Base-by-base conservation (phyloP, 495 filamentous ascomycete genomes). In the Elaphomyces granulatus region DNA sequence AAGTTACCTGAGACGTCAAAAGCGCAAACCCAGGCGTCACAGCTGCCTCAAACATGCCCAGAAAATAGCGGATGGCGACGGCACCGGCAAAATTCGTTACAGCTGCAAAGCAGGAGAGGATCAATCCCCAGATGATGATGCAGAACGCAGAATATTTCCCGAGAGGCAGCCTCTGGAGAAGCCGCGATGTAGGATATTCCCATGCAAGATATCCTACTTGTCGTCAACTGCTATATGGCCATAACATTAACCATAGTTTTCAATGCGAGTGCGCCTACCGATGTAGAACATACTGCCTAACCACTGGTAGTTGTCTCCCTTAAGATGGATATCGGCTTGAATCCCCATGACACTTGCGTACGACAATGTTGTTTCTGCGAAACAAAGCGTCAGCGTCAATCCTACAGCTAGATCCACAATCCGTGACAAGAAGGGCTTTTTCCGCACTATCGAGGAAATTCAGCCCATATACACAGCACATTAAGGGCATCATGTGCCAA, bases 331-430 rank as follows among this genome's bases (percentile, higher is more conserved):
- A 37, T 71, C 69, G 18, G 52, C 63, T 47, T 67, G 67, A 17
- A 80, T 60, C 0, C 75, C 75, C 73, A 79, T 77, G 16, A 80
- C 46, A 42, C 65, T 72, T 7, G 75, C 74, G 45, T 79, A 78
- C 0, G 74, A 77, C 2, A 80, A 48, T 1, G 74, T 78, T 0
- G 72, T 78, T 52, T 80, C 65, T 70, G 26, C 31, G 9, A 8
- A 9, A 32, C 4, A 16, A 15, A 15, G 8, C 15, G 2, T 9
- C 23, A n/a, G 8, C 17, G 15, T 2, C 12, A 14, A n/a, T 9
- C 14, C 12, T 9, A 20, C 23, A 6, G 6, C n/a, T n/a, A n/a
- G n/a, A n/a, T n/a, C n/a, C n/a, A n/a, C n/a, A n/a, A n/a, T n/a
- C n/a, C n/a, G n/a, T n/a, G n/a, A n/a, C n/a, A n/a, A n/a, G n/a